Conservation (phyloP, 805 yeast genomes). For the Teunomyces cretensis region DNA sequence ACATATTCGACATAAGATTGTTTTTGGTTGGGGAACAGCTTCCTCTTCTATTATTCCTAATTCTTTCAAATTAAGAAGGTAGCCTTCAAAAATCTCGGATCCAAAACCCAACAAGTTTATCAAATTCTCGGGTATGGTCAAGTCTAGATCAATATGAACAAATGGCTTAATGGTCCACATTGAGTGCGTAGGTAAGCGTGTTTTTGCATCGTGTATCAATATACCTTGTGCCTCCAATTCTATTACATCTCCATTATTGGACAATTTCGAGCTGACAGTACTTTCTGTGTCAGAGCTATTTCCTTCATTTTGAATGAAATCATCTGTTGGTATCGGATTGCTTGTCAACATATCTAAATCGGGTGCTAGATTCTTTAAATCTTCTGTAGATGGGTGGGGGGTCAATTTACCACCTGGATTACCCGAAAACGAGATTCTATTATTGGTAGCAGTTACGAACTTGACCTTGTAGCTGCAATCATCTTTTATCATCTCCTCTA, state of each 20-base stretch:
- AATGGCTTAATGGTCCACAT: conserved; percentile 93
- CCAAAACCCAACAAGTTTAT: conserved; percentile 87
- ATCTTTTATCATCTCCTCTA: conserved; percentile 65
- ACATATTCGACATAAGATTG: conserved; percentile 87
- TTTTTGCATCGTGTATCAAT: conserved; percentile 60
- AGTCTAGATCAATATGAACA: conserved; percentile 57
- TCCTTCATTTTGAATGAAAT: conserved; percentile 1
- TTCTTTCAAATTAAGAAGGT: conserved; percentile 63
- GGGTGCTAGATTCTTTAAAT: conserved; percentile 4
- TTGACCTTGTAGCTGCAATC: conserved; percentile 77
- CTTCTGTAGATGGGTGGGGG: conserved; percentile 24
- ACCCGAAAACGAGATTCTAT: neutral
- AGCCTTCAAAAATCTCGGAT: conserved; percentile 76
- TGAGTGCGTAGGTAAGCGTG: conserved; percentile 68
- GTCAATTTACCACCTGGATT: conserved; percentile 20
- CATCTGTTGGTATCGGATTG: neutral
- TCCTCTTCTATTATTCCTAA: conserved; percentile 61
- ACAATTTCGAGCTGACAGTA: conserved; percentile 28
- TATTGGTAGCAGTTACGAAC: conserved; percentile 56
- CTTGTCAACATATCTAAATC: neutral
- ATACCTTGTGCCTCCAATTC: conserved; percentile 95
- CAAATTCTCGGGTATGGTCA: conserved; percentile 68
- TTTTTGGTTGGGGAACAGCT: conserved; percentile 73
- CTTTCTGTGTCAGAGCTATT: conserved; percentile 9
- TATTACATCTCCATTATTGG: conserved; percentile 59